Evolutionary conservation across 2,329 filamentous ascomycete genomes (phyloP).

Genomic region (Exophiala dermatitidis): DNA sequence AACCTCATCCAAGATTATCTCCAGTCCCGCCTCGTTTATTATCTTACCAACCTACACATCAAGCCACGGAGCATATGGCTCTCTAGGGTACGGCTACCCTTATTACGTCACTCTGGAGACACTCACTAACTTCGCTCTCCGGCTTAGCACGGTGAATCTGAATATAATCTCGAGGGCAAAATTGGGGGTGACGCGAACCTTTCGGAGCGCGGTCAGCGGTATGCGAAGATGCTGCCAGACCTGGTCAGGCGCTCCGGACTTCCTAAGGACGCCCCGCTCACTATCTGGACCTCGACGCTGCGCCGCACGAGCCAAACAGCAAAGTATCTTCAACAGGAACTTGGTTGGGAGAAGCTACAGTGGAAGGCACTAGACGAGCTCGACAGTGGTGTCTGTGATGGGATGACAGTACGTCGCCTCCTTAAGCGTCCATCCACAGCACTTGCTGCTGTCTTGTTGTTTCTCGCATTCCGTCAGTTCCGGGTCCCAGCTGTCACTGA

Average conservation of each 20-base stretch:
- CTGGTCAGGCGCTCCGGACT: slow-evolving; percentile 80
- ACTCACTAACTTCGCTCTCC: neutral
- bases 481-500: neutral
- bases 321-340: slow-evolving; percentile 64
- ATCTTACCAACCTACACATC: slow-evolving; percentile 97
- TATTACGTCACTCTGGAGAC: neutral
- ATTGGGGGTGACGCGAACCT: slow-evolving; percentile 90
- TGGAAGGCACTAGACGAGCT: slow-evolving; percentile 99
- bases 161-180: slow-evolving; percentile 81
- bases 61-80: slow-evolving; percentile 94
- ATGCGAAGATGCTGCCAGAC: slow-evolving; percentile 75
- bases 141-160: slow-evolving; percentile 78
- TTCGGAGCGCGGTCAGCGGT: slow-evolving; percentile 77
- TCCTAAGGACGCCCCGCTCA: slow-evolving; percentile 57
- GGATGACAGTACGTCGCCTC: slow-evolving; percentile 55
- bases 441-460: neutral
- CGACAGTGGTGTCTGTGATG: slow-evolving; percentile 92
- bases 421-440: neutral
- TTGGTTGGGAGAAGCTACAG: slow-evolving; percentile 79
- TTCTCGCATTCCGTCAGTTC: neutral
- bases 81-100: slow-evolving; percentile 52
- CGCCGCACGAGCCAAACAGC: slow-evolving; percentile 88
- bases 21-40: slow-evolving; percentile 93
- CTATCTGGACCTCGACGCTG: slow-evolving; percentile 68
- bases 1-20: slow-evolving; percentile 96